These are phyloP conservation scores for Fusarium chuoi DNA, from an alignment of 2,329 filamentous ascomycete species.

Conservation along the genomic window DNA sequence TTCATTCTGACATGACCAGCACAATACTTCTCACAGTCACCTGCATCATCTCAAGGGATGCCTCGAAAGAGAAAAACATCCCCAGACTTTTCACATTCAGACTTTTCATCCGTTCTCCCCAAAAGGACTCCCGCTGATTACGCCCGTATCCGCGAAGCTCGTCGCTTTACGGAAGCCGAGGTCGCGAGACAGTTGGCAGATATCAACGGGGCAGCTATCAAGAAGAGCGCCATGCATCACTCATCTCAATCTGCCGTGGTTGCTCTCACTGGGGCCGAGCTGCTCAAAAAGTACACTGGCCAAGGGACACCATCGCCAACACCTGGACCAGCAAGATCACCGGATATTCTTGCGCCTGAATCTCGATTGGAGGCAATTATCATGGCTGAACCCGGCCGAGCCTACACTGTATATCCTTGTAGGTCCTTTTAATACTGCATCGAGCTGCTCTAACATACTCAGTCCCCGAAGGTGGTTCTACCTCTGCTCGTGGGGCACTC, in stretches of 20 bases:
- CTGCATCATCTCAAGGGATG: background rate
- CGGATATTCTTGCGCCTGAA: background rate
- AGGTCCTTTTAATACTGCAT: background rate
- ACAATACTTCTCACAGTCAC: background rate
- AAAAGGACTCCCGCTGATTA: constrained; percentile 16
- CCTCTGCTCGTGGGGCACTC: constrained; percentile 44
- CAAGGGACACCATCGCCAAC: constrained; percentile 10
- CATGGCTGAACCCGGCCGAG: constrained; percentile 26
- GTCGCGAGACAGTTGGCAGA: constrained; percentile 18
- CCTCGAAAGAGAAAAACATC: constrained; percentile 23
- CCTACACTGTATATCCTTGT: constrained; percentile 33
- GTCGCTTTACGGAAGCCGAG: constrained; percentile 37
- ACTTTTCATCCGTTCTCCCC: background rate
- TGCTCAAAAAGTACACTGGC: constrained; percentile 23
- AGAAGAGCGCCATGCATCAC: constrained; percentile 12
- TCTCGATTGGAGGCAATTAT: constrained; percentile 21
- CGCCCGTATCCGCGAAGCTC: background rate
- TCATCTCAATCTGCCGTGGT: constrained; percentile 3
- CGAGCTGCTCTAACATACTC: background rate
- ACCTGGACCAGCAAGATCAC: background rate
- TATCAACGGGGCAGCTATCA: constrained; percentile 1
- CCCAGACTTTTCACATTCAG: constrained; percentile 4
- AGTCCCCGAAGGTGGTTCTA: constrained; percentile 16
- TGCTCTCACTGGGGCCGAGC: constrained; percentile 21
- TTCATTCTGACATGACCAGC: constrained; percentile 16